A percentile compares a stretch with the other conserved stretches of the same genome.
phyloP scores from a whole-genome alignment of 768 basidiomycete genomes.

The Epithele typhae region DNA sequence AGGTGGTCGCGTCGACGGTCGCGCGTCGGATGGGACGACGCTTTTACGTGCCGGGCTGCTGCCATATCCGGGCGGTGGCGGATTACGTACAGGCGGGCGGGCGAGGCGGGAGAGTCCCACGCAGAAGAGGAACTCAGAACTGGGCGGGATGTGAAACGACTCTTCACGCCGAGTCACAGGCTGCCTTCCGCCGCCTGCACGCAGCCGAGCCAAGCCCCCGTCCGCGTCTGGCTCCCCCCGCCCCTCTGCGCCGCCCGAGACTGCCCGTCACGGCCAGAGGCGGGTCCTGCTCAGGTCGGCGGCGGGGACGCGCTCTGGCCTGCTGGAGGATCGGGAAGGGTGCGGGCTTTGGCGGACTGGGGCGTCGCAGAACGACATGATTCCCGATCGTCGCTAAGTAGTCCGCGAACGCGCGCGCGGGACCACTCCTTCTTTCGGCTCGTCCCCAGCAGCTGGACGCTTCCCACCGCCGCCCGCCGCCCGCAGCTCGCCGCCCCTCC shows the following conservation, averaged over 20 bases:
- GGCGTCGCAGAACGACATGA: constrained; percentile 17
- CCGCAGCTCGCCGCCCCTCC: constrained; percentile 6
- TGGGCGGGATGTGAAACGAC: constrained; percentile 16
- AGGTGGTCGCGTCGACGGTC: too few relatives aligned
- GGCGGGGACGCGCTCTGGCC: neutral
- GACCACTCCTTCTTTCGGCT: constrained; percentile 18
- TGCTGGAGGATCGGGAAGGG: constrained; percentile 2
- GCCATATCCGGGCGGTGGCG: neutral
- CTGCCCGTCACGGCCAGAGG: neutral
- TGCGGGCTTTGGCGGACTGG: constrained; percentile 9
- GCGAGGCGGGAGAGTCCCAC: constrained; percentile 1
- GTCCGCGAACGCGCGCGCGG: constrained; percentile 15
- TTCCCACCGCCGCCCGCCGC: constrained; percentile 15
- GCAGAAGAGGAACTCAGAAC: constrained; percentile 14
- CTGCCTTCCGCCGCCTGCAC: constrained; percentile 18
- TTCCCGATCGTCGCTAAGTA: constrained; percentile 20
- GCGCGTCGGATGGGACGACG: neutral
- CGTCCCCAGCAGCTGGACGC: constrained; percentile 17
- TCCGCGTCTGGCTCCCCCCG: neutral
- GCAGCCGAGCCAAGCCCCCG: constrained; percentile 8
- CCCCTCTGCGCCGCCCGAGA: neutral
- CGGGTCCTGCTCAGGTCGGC: neutral
- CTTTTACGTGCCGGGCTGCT: constrained; percentile 4
- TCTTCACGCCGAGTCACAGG: constrained; percentile 12
- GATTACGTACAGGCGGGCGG: constrained; percentile 11